Conservation (phyloP, 2,329 filamentous ascomycete genomes). For the Colletotrichum euphorbiae region DNA sequence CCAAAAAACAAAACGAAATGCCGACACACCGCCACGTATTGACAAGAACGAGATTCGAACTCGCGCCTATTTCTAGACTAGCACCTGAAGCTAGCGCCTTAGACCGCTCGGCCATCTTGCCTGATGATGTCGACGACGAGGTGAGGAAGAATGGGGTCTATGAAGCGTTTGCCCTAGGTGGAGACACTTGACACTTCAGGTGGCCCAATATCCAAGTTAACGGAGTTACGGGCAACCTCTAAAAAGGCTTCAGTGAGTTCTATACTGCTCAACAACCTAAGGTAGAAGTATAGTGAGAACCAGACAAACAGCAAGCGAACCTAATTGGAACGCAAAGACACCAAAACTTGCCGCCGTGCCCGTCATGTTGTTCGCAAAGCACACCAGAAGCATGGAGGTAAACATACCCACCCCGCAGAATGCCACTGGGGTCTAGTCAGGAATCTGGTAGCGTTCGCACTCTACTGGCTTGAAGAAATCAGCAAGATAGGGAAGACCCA, state of each 20-base stretch:
- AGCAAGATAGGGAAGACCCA: constrained; percentile 26
- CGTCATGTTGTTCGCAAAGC: constrained; percentile 59
- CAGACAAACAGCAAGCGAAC: no score
- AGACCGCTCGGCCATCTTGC: constrained; percentile 20
- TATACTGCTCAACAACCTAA: no score
- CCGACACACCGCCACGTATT: neutral
- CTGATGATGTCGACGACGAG: neutral
- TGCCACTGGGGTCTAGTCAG: constrained; percentile 43
- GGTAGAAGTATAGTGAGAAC: no score
- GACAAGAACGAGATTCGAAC: constrained; percentile 22
- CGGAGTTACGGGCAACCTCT: no score
- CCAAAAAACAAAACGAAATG: neutral
- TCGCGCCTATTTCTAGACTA: constrained; percentile 3
- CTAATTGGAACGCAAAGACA: no score
- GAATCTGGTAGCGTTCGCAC: neutral
- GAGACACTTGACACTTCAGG: neutral
- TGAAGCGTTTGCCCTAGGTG: neutral
- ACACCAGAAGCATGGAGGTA: constrained; percentile 63
- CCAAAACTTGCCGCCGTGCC: constrained; percentile 71
- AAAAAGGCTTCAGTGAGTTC: no score
- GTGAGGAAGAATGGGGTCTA: accelerated
- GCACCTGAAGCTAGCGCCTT: constrained; percentile 29
- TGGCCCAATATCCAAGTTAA: no score
- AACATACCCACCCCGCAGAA: constrained; percentile 60
- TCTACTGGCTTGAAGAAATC: neutral